Conservation (phyloP, 768 basidiomycete species). For the Terana coerulea region DNA sequence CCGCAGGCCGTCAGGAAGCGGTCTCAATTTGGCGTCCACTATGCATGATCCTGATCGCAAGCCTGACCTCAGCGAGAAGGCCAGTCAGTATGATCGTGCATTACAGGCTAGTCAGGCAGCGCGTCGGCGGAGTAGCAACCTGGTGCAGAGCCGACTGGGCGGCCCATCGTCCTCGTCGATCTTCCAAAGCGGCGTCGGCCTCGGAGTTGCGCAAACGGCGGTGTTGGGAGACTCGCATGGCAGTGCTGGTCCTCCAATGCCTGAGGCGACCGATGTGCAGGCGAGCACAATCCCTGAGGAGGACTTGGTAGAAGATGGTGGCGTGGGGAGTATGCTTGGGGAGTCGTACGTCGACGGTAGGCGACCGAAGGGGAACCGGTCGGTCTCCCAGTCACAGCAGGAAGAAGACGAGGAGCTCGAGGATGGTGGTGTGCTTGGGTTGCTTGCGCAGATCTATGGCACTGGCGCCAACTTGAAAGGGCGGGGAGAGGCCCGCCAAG, state of each 20-base stretch:
- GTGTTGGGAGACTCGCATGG: constrained; percentile 76
- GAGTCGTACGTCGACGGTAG: constrained; percentile 77
- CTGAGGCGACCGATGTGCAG: constrained; percentile 1
- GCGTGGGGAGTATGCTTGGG: constrained; percentile 58
- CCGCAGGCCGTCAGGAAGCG: constrained; percentile 22
- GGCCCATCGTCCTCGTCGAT: constrained; percentile 34
- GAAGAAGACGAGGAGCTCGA: constrained; percentile 59
- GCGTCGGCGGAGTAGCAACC: constrained; percentile 38
- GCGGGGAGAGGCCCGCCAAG: constrained; percentile 24
- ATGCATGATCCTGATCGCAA: constrained; percentile 13
- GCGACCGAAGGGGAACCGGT: constrained; percentile 30
- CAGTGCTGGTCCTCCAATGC: constrained; percentile 32
- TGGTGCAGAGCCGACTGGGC: constrained; percentile 25
- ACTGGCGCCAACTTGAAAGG: constrained; percentile 28
- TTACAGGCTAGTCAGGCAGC: constrained; percentile 61
- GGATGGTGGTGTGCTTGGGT: constrained; percentile 81
- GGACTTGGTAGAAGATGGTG: constrained; percentile 48
- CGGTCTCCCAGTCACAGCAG: constrained; percentile 31
- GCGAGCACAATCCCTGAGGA: constrained; percentile 35
- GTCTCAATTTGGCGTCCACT: constrained; percentile 18
- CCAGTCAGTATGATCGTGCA: constrained; percentile 75
- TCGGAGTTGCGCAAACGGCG: constrained; percentile 62
- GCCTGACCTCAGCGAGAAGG: constrained; percentile 41
- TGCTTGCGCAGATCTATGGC: constrained; percentile 85
- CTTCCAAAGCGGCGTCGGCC: constrained; percentile 40